Evolutionary conservation across 257 asterid genomes (phyloP).

Genomic region (Primulina tabacum): DNA sequence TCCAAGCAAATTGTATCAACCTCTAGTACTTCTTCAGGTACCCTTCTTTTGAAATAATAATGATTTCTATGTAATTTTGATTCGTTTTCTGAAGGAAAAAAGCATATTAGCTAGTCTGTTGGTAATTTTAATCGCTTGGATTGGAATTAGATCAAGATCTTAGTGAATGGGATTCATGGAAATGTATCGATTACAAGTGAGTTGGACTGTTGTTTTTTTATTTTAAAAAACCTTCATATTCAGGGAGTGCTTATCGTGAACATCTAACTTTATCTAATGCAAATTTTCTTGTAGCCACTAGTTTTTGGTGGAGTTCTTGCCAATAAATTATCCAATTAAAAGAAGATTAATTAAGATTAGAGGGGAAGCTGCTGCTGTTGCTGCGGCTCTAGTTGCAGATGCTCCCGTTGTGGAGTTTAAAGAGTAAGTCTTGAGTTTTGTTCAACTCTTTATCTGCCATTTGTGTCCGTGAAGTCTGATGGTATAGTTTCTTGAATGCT

Average conservation of each 20-base stretch:
- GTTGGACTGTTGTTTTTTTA: background rate
- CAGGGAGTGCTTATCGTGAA: background rate
- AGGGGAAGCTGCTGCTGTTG: constrained; percentile 50
- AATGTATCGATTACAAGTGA: background rate
- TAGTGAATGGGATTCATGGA: background rate
- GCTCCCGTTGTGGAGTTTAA: constrained; percentile 45
- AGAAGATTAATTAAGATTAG: constrained; percentile 30
- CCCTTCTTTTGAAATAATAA: constrained; percentile 16
- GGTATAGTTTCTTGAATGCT: background rate
- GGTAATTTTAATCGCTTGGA: background rate
- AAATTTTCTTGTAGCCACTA: constrained; percentile 37
- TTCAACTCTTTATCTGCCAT: background rate
- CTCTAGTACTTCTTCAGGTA: constrained; percentile 21
- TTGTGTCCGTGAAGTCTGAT: background rate
- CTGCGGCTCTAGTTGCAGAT: constrained; percentile 51
- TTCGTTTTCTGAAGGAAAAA: background rate
- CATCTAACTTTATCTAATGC: background rate
- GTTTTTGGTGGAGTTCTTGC: constrained; percentile 39
- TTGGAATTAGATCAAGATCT: constrained; percentile 2
- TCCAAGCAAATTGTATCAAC: constrained; percentile 48
- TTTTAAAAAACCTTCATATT: background rate
- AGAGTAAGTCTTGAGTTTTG: constrained; percentile 51
- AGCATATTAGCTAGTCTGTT: constrained; percentile 17
- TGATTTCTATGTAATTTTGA: constrained; percentile 6
- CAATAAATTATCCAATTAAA: constrained; percentile 27